Evolutionary conservation across 208 protist genomes (phyloP), one percentile per base, ranked within the genome.

Genomic region (Lotmaria passim): DNA sequence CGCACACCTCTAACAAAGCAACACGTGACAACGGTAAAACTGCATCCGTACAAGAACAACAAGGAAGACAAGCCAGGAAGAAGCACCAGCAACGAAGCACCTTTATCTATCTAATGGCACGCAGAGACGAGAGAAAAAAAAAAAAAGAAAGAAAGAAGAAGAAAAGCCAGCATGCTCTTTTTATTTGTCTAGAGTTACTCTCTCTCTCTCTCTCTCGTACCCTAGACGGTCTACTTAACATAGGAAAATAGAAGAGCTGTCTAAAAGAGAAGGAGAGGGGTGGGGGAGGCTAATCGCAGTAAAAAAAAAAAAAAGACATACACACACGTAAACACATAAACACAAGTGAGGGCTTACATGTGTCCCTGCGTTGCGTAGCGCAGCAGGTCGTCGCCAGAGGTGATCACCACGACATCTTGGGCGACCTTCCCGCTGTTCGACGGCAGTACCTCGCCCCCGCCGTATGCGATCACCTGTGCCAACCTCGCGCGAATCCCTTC

Each of bases 391-490:
- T 91, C 83, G 17, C 86, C 90, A 23, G 82, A 88, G 12, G 75
- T 75, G 61, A 95, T 89, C 7, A 95, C 90, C 11, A 93, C 58
- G 12, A 90, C 89, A 28, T 76, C 84, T 43, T 89, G 73, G 43
- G 73, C 80, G 30, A 72, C 46, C 57, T 30, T 58, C 5, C 50
- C 56, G n/a, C 58, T 46, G 17, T 56, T 4, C 24, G 24, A 30
- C 38, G 66, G 43, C 47, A 95, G 50, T 36, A 95, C 81, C 62
- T 93, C 85, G 1, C 90, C 90, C 14, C 85, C 88, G 14, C 90
- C 90, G 78, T 91, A 93, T 73, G 85, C 81, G n/a, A 95, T 86
- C 44, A 95, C 86, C 73, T 91, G 79, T 65, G 73, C 75, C 21
- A 93, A 68, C 64, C 86, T 89, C 33, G 71, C 73, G 14, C 82